These are phyloP conservation scores for Boletus sensibilis DNA, from an alignment of 768 basidiomycete species.

Conservation along the genomic window DNA sequence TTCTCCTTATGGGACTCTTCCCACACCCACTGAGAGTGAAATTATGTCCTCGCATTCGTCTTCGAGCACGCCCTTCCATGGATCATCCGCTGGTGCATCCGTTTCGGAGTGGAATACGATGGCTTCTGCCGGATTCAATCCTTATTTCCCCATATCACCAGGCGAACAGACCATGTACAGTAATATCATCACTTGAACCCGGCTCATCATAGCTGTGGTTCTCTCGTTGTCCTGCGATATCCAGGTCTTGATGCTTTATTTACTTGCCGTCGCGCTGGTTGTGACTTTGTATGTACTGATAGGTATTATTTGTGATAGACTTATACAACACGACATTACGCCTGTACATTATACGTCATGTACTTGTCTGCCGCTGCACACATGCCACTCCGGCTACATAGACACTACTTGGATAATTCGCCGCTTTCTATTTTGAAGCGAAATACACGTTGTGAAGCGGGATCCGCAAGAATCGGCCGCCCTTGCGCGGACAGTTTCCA, in stretches of 20 bases:
- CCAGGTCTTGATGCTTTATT: conserved; percentile 23
- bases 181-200: conserved; percentile 52
- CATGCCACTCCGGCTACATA: conserved; percentile 19
- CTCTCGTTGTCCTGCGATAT: conserved; percentile 3
- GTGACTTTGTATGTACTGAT: conserved; percentile 32
- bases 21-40: conserved; percentile 64
- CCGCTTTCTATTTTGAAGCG: conserved; percentile 40
- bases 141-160: conserved; percentile 62
- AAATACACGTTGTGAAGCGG: conserved; percentile 49
- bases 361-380: conserved; percentile 25
- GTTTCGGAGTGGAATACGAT: conserved; percentile 64
- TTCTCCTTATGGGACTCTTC: conserved; percentile 52
- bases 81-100: conserved; percentile 45
- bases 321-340: conserved; percentile 19
- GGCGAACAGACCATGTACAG: conserved; percentile 58
- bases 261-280: conserved; percentile 31
- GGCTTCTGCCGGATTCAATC: conserved; percentile 55
- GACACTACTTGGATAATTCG: conserved; percentile 19
- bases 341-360: conserved; percentile 36
- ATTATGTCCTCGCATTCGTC: conserved; percentile 47
- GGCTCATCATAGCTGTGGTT: not conserved
- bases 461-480: conserved; percentile 38
- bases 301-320: conserved; percentile 32
- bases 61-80: conserved; percentile 42
- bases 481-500: conserved; percentile 50